Percentiles rank a stretch among this genome's conserved stretches.
Conservation (phyloP, 768 basidiomycete species). For the Daedalea quercina region DNA sequence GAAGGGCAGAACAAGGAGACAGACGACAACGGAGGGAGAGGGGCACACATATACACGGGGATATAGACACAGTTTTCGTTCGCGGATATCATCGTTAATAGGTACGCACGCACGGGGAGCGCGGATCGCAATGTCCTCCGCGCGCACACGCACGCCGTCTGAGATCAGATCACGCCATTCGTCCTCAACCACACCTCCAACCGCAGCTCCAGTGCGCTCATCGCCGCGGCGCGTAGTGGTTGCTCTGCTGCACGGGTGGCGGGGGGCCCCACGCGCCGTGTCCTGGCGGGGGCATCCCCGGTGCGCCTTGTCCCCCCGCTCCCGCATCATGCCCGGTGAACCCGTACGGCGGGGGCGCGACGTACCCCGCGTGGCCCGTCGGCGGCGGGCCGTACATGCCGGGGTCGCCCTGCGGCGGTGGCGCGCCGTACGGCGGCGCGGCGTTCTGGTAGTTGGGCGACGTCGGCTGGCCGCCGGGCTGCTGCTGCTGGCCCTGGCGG, state of each 20-base stretch:
- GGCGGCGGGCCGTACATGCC: slow-evolving; percentile 13
- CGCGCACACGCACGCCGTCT: neutral
- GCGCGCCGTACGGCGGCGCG: slow-evolving; percentile 3
- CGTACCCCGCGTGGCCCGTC: slow-evolving; percentile 7
- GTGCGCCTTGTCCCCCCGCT: slow-evolving; percentile 7
- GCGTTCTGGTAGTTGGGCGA: slow-evolving; percentile 15
- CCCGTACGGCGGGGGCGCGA: slow-evolving; percentile 9
- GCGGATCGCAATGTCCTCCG: neutral
- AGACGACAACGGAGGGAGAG: neutral
- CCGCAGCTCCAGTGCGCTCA: slow-evolving; percentile 7
- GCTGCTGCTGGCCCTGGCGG: slow-evolving; percentile 9
- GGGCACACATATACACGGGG: neutral
- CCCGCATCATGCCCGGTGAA: slow-evolving; percentile 4
- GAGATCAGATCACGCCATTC: neutral
- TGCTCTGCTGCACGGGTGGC: slow-evolving; percentile 21
- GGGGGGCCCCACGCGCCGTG: slow-evolving; percentile 15
- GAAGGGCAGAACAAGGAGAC: neutral
- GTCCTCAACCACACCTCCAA: slow-evolving; percentile 3
- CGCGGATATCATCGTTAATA: neutral
- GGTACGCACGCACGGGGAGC: neutral
- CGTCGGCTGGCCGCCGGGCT: slow-evolving; percentile 9
- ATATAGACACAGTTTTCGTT: neutral
- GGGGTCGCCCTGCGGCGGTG: slow-evolving; percentile 7
- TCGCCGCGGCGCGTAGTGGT: slow-evolving; percentile 22
- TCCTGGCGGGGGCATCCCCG: slow-evolving; percentile 7